Evolutionary conservation across 2,329 filamentous ascomycete genomes (phyloP).

Genomic region (Penicillium sp.): DNA sequence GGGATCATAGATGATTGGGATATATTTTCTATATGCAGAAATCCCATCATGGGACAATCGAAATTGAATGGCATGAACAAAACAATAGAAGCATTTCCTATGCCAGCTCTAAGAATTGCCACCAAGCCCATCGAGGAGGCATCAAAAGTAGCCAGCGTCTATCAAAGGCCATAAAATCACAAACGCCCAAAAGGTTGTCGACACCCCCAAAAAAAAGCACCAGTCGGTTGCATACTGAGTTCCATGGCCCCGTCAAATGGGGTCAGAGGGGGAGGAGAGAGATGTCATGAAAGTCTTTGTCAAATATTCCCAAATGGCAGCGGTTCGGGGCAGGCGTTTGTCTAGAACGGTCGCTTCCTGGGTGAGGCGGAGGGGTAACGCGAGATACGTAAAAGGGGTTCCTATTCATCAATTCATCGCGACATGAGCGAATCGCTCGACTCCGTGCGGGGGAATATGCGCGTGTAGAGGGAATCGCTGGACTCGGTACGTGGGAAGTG

Average conservation of each 20-base stretch:
- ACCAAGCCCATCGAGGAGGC: slow-evolving; percentile 11
- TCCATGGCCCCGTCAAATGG: slow-evolving; percentile 10
- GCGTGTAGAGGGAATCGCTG: slow-evolving; percentile 37
- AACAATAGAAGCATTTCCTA: slow-evolving; percentile 11
- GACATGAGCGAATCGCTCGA: slow-evolving; percentile 40
- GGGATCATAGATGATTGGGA: slow-evolving; percentile 17
- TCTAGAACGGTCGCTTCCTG: slow-evolving; percentile 11
- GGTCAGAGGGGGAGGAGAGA: slow-evolving; percentile 12
- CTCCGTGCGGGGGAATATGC: slow-evolving; percentile 38
- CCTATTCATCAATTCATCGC: slow-evolving; percentile 24
- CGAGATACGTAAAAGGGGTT: not conserved
- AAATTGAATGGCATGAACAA: slow-evolving; percentile 18
- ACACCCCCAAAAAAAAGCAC: slow-evolving; percentile 21
- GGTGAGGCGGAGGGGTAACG: slow-evolving; percentile 7
- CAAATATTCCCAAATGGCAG: slow-evolving; percentile 11
- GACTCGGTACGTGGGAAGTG: slow-evolving; percentile 39
- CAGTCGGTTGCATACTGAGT: slow-evolving; percentile 13
- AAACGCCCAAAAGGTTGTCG: slow-evolving; percentile 21
- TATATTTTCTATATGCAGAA: slow-evolving; percentile 27
- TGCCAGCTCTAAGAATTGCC: slow-evolving; percentile 21
- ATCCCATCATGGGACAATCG: slow-evolving; percentile 18
- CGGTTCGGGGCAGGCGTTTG: slow-evolving; percentile 11
- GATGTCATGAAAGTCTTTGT: slow-evolving; percentile 20
- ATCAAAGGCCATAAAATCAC: slow-evolving; percentile 20
- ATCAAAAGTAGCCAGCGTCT: slow-evolving; percentile 14